Evolutionary conservation across 495 filamentous ascomycete genomes (phyloP).

Genomic region (Staphylotrichum tortipilum): DNA sequence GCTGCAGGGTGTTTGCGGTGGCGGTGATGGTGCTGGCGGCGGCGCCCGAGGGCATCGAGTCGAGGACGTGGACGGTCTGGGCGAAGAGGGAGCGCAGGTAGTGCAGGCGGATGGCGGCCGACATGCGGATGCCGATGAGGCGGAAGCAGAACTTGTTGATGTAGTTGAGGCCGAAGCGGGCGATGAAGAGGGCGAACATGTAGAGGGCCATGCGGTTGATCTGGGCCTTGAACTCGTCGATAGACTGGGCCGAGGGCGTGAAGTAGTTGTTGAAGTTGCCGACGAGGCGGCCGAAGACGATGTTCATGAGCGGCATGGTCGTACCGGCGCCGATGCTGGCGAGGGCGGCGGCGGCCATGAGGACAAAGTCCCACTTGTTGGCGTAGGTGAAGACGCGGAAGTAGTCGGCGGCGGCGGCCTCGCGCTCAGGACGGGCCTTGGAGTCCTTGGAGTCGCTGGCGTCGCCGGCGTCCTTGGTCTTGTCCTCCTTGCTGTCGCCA

Average conservation of each 20-base stretch:
- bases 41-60: constrained; percentile 46
- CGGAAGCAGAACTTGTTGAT: constrained; percentile 43
- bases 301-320: constrained; percentile 32
- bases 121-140: constrained; percentile 43
- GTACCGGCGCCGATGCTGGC: constrained; percentile 27
- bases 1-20: constrained; percentile 51
- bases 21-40: constrained; percentile 50
- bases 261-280: constrained; percentile 22
- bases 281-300: constrained; percentile 29
- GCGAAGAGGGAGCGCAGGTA: constrained; percentile 45
- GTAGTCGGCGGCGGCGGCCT: constrained; percentile 35
- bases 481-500: too few relatives aligned
- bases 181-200: constrained; percentile 36
- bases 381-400: constrained; percentile 39
- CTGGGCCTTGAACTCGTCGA: constrained; percentile 8
- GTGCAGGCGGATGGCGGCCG: constrained; percentile 42
- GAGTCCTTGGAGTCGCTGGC: too few relatives aligned
- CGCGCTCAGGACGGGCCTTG: constrained; percentile 33
- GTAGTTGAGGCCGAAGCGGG: constrained; percentile 36
- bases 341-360: constrained; percentile 28
- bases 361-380: constrained; percentile 31
- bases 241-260: not conserved
- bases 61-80: constrained; percentile 48
- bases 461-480: too few relatives aligned
- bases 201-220: constrained; percentile 24